Evolutionary conservation across 495 filamentous ascomycete genomes (phyloP), one percentile per base, ranked within the genome.

Genomic region (Bacidia rubella): DNA sequence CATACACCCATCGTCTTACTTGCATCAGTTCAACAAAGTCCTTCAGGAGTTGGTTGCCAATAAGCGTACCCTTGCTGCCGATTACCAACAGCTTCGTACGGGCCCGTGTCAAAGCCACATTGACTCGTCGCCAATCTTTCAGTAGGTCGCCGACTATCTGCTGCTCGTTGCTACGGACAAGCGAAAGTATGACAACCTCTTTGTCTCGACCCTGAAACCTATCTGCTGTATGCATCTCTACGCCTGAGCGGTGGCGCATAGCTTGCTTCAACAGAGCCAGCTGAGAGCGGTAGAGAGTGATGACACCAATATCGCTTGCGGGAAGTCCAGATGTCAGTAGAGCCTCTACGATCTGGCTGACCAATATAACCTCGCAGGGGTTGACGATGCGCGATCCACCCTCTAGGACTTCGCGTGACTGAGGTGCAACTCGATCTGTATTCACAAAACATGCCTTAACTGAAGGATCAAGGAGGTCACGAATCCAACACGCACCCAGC

Each of bases 121-220:
- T 98, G 59, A 97, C 87, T 10, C 92, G 69, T 48, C 92, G 71
- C 87, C 87, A 93, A 65, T 98, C 92, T 52, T 83, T 84, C 12
- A 98, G 69, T 53, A 98, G 66, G 48, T 97, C 92, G 25, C 92
- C 92, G 9, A 98, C 83, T 38, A 74, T 75, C 38, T 81, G 80
- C 1, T 76, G 74, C 29, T 87, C 77, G 59, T 98, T 98, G 60
- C 80, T 89, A 11, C 92, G 78, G 7, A 98, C 92, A 25, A 90
- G 80, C 47, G 75, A 82, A 12, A 98, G 76, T 21, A 98, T 77
- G 11, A 96, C 75, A 11, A 95, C 79, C 59, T 90, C 86, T 66
- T 98, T 98, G 65, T 98, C 92, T 1, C 92, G 76, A 3, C 92
- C 92, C 65, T 98, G 92, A 66, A 95, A 98, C 49, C 87, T 86